These are phyloP conservation scores for Ustulina deusta DNA, from an alignment of 2,329 filamentous ascomycete genomes.

Conservation along the genomic window DNA sequence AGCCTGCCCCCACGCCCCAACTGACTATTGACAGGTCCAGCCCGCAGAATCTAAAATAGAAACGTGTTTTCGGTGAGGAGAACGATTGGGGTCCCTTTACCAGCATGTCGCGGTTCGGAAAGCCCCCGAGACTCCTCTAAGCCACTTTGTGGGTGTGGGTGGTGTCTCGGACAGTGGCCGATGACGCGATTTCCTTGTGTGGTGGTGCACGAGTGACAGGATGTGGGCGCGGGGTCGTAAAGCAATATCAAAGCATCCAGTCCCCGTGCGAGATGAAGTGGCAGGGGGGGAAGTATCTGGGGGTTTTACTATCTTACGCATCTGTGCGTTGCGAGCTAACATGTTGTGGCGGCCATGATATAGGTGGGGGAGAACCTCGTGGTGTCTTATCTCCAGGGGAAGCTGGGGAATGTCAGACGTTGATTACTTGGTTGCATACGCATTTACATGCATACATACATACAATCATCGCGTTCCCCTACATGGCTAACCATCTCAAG, in stretches of 20 bases:
- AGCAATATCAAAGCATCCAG: slow-evolving; percentile 3
- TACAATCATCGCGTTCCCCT: neutral
- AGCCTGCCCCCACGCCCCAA: slow-evolving; percentile 26
- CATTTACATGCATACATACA: neutral
- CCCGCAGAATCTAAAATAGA: slow-evolving; percentile 20
- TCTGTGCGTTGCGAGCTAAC: neutral
- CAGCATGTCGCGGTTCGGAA: slow-evolving; percentile 11
- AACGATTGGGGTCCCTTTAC: slow-evolving; percentile 19
- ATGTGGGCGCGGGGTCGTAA: neutral
- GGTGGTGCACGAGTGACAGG: neutral
- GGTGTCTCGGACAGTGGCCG: slow-evolving; percentile 25
- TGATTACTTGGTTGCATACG: slow-evolving; percentile 13
- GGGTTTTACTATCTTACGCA: neutral
- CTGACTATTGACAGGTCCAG: slow-evolving; percentile 12
- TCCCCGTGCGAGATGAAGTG: neutral
- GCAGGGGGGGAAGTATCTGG: neutral
- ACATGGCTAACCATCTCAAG: slow-evolving; percentile 2
- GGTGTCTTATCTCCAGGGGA: slow-evolving; percentile 22
- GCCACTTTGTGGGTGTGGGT: neutral
- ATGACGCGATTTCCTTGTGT: slow-evolving; percentile 14
- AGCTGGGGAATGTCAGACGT: slow-evolving; percentile 19
- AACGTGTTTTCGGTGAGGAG: slow-evolving; percentile 31
- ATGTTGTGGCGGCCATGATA: slow-evolving; percentile 1
- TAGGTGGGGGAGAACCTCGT: slow-evolving; percentile 7
- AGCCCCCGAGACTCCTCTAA: neutral